phyloP scores from a whole-genome alignment of 2,329 filamentous ascomycete genomes.

The Penicillium brasilianum region DNA sequence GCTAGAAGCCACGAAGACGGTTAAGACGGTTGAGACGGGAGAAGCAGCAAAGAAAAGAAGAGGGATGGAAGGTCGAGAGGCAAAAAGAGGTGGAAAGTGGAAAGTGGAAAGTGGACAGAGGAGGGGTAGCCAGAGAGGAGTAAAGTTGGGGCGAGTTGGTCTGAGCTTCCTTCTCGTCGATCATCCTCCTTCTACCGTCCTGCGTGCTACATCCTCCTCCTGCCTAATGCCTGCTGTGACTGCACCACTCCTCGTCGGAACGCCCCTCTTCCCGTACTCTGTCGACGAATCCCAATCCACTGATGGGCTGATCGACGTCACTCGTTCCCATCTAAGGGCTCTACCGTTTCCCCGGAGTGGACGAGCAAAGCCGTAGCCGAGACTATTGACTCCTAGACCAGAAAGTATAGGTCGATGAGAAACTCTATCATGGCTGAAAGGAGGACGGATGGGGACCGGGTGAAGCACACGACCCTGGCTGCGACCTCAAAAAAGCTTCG shows the following conservation, averaged over 20 bases:
- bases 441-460: neutral
- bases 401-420: neutral
- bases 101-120: constrained; percentile 17
- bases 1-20: neutral
- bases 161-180: constrained; percentile 31
- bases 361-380: neutral
- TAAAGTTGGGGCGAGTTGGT: constrained; percentile 28
- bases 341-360: neutral
- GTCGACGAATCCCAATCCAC: neutral
- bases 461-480: constrained; percentile 9
- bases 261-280: neutral
- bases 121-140: constrained; percentile 20
- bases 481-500: constrained; percentile 29
- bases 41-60: constrained; percentile 5
- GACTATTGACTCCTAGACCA: neutral
- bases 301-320: constrained; percentile 28
- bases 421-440: neutral
- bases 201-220: neutral
- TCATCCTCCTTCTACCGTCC: constrained; percentile 12
- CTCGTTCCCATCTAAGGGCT: constrained; percentile 11
- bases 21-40: neutral
- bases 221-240: neutral
- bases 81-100: constrained; percentile 2
- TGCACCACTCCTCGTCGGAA: neutral
- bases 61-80: constrained; percentile 1